Evolutionary conservation across 345 rosid genomes (phyloP), one percentile per base, ranked within the genome.

Genomic region (Corchorus olitorius): DNA sequence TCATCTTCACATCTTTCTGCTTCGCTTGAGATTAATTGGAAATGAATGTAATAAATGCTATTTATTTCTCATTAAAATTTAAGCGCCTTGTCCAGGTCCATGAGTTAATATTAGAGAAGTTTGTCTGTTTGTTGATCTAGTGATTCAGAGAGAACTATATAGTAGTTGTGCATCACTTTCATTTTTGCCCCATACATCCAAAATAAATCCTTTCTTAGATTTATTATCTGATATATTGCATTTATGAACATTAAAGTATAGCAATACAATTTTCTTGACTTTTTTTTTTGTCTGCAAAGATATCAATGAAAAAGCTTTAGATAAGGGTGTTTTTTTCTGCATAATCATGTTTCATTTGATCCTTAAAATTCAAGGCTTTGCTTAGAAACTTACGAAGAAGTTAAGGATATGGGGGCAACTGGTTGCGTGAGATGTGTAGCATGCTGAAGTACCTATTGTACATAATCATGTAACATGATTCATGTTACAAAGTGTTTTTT

Each of bases 61-160:
- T 10, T 22, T 69, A 49, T 50, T 33, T 49, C 59, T 22, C 72
- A 33, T 8, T 27, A 58, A 58, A 50, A 49, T 49, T 48, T 14
- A 68, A 49, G 72, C 27, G 58, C 6, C 37, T 3, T 15, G 39
- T 65, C 73, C 14, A 68, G 72, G 43, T 49, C 14, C 73, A 49
- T 49, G 73, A 48, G 56, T 48, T 22, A n/a, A 12, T 48, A 15
- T 27, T 27, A 49, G 19, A 49, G 20, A 33, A 20, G 55, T 48
- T 34, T 8, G 53, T 68, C 19, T 68, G 19, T 68, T 19, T 68
- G 19, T 33, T 48, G 27, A 7, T 49, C 58, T 49, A 68, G 72
- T 43, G 58, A 68, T 22, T 68, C 41, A 15, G 19, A 7, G 56
- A 49, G 41, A 45, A 8, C 8, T 45, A 1, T 45, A 1, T 5